Evolutionary conservation across 306 rosid genomes (phyloP), one percentile per base, ranked within the genome.

Genomic region (Cajanus cajan): DNA sequence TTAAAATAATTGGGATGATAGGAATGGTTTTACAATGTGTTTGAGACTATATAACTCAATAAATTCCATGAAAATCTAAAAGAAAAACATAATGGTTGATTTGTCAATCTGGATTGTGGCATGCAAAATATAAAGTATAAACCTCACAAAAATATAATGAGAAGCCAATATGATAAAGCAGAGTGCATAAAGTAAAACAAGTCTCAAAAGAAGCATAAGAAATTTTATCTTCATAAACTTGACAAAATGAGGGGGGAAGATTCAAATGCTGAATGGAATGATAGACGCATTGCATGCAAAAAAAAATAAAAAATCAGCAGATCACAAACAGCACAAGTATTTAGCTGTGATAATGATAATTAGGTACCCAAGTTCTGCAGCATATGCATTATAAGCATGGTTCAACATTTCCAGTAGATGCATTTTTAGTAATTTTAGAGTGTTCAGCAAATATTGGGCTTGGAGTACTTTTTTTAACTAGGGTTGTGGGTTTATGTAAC

Each of bases 1-100:
- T 68, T 52, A 50, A 78, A 54, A 62, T 68, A 40, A 48, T 57
- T 6, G 22, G 16, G 44, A 36, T 2, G 18, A 48, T 9, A 76
- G 13, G 52, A 76, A 44, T 48, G 33, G 4, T 28, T 61, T 36
- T 64, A 18, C 47, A 90, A 90, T 54, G 90, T 74, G 74, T 87
- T 16, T 86, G 16, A 4, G 9, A 83, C 75, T 89, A 88, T 18
- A 89, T 88, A 70, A 83, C 84, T 90, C 8, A 87, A 84, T 15
- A 89, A 86, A 72, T 85, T 90, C 73, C 90, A 88, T 40, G 88
- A 92, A 69, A 87, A 92, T 70, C 82, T 74, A 48, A 83, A 85
- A 82, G 86, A 83, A 64, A 41, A 16, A 40, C 16, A 28, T 18
- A 33, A 51, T 54, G 11, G 21, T 22, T 24, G 54, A 15, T 69